These are phyloP conservation scores for Stephanodiscus minutulus DNA, from an alignment of 108 stramenopile genomes.

Conservation along the genomic window DNA sequence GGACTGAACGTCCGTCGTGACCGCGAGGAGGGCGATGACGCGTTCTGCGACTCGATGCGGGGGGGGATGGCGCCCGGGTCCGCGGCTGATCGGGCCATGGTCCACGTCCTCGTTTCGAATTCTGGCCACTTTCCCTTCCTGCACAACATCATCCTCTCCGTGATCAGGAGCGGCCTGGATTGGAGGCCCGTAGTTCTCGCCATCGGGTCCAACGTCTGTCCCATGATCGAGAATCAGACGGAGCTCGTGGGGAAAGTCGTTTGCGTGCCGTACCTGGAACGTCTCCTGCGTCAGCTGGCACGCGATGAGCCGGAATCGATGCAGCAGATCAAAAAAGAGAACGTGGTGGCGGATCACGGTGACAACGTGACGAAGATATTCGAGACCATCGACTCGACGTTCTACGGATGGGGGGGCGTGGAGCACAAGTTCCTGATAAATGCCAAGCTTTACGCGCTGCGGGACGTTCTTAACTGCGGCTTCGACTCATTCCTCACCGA, in stretches of 20 bases:
- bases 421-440: conserved; percentile 16
- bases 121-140: conserved; percentile 5
- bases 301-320: conserved; percentile 10
- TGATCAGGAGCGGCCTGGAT: neutral
- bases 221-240: conserved; percentile 4
- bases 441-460: conserved; percentile 8
- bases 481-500: conserved; percentile 5
- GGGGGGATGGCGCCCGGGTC: neutral
- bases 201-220: conserved; percentile 6
- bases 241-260: neutral
- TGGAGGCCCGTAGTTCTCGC: conserved; percentile 10
- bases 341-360: neutral
- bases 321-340: neutral
- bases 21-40: neutral
- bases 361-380: neutral
- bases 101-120: conserved; percentile 4
- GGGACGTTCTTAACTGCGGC: conserved; percentile 1
- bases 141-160: neutral
- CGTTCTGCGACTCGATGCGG: neutral
- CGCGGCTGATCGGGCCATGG: neutral
- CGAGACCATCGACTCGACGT: neutral
- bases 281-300: conserved; percentile 3
- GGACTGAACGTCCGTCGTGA: neutral
- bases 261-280: conserved; percentile 6
- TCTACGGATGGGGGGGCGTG: conserved; percentile 3